These are phyloP conservation scores for Suhomyces emberorum DNA, from an alignment of 805 yeast genomes.

Conservation along the genomic window DNA sequence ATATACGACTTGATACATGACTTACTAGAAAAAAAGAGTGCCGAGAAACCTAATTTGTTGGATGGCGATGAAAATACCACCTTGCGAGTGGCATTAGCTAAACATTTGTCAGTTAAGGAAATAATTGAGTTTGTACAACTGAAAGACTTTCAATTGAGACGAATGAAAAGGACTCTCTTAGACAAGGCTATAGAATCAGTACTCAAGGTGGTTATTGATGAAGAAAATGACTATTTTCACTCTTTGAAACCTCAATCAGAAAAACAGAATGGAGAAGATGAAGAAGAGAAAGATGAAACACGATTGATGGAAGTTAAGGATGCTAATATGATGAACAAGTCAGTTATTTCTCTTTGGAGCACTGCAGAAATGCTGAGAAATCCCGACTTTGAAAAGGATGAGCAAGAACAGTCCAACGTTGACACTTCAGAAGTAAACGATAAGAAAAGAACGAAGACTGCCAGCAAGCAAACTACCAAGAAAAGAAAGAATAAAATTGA, in stretches of 20 bases:
- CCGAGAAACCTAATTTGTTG: constrained; percentile 52
- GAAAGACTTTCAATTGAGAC: constrained; percentile 61
- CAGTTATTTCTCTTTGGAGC: constrained; percentile 69
- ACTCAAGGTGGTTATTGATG: constrained; percentile 51
- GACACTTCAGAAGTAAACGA: constrained; percentile 26
- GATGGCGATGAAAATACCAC: constrained; percentile 38
- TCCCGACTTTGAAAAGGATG: constrained; percentile 15
- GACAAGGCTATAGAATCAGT: constrained; percentile 64
- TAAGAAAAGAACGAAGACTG: constrained; percentile 53
- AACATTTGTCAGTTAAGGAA: constrained; percentile 51
- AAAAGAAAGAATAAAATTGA: constrained; percentile 44
- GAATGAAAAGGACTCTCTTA: constrained; percentile 64
- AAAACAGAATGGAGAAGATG: constrained; percentile 42
- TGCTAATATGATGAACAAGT: constrained; percentile 68
- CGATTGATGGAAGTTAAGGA: constrained; percentile 66
- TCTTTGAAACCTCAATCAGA: constrained; percentile 15
- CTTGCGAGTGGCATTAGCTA: constrained; percentile 55
- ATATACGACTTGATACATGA: constrained; percentile 53
- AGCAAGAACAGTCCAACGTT: constrained; percentile 1
- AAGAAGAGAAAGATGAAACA: constrained; percentile 36
- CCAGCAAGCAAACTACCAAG: constrained; percentile 28
- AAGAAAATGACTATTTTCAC: constrained; percentile 58
- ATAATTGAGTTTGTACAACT: constrained; percentile 57
- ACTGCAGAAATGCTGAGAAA: constrained; percentile 9
- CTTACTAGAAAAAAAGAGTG: constrained; percentile 56